These are phyloP conservation scores for Cladobotryum mycophilum DNA, from an alignment of 2,329 filamentous ascomycete species.

Conservation along the genomic window DNA sequence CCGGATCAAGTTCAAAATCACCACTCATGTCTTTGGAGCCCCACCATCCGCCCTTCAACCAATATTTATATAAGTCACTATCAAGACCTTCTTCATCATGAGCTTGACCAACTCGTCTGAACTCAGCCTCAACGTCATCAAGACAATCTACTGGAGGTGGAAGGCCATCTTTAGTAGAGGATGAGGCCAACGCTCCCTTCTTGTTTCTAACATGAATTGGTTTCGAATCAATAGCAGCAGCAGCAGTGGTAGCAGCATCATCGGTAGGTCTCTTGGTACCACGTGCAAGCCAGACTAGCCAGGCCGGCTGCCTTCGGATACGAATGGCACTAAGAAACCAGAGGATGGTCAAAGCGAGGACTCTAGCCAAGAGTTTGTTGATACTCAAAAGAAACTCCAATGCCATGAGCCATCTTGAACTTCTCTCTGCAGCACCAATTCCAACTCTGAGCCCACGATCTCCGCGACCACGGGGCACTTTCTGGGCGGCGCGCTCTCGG, in stretches of 20 bases:
- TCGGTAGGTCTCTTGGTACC: constrained; percentile 26
- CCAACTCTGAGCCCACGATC: constrained; percentile 52
- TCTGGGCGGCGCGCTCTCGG: constrained; percentile 62
- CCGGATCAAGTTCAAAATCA: constrained; percentile 58
- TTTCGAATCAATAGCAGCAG: neutral
- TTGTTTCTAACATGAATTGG: neutral
- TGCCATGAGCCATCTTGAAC: constrained; percentile 70
- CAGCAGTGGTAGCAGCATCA: neutral
- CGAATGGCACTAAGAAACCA: constrained; percentile 54
- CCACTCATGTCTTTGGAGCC: constrained; percentile 75
- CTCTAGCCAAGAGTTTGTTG: constrained; percentile 35
- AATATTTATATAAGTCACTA: constrained; percentile 73
- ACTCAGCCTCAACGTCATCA: constrained; percentile 76
- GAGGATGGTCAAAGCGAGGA: constrained; percentile 25
- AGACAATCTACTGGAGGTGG: constrained; percentile 24
- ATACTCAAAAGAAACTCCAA: constrained; percentile 73
- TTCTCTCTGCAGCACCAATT: constrained; percentile 72
- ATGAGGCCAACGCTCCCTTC: neutral
- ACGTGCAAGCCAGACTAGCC: constrained; percentile 52
- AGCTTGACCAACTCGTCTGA: constrained; percentile 49
- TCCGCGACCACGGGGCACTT: constrained; percentile 40
- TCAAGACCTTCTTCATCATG: constrained; percentile 62
- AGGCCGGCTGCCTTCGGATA: constrained; percentile 32
- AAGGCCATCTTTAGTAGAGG: neutral
- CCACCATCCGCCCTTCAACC: constrained; percentile 78